Conservation (phyloP, 495 filamentous ascomycete species). For the Podospora conica region DNA sequence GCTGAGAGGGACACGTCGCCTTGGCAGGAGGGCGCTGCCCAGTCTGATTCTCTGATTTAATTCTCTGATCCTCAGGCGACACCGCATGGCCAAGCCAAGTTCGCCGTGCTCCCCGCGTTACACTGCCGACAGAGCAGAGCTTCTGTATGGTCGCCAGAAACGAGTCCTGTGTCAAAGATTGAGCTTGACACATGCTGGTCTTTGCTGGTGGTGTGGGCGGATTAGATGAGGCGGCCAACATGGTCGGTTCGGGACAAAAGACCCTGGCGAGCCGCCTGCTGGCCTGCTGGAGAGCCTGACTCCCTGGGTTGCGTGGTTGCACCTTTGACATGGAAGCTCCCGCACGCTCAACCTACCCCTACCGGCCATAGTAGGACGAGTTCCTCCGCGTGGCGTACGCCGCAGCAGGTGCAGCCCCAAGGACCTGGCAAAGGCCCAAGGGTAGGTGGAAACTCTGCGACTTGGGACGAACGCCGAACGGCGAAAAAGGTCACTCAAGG, state of each 20-base stretch:
- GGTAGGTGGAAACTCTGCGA: not conserved
- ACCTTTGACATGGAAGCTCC: not conserved
- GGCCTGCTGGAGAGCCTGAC: too few relatives aligned
- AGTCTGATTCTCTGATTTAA: too few relatives aligned
- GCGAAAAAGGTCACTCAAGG: too few relatives aligned
- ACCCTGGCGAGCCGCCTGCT: not conserved
- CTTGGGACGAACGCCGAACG: not conserved
- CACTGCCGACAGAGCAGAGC: not conserved
- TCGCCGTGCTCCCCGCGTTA: not conserved
- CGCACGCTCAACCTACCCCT: too few relatives aligned
- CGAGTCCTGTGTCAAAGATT: too few relatives aligned
- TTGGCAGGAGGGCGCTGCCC: not conserved
- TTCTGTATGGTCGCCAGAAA: not conserved
- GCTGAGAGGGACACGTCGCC: not conserved
- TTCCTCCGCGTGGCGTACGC: not conserved
- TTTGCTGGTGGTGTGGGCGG: not conserved
- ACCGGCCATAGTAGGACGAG: not conserved
- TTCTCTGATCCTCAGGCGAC: not conserved
- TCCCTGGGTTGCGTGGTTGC: not conserved
- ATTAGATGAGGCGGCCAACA: not conserved
- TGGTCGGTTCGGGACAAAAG: not conserved
- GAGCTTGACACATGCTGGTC: not conserved
- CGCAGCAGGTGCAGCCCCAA: not conserved
- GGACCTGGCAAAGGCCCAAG: too few relatives aligned
- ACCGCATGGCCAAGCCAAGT: not conserved